Evolutionary conservation across 306 rosid species (phyloP), one percentile per base, ranked within the genome.

Genomic region (Trifolium pratense): DNA sequence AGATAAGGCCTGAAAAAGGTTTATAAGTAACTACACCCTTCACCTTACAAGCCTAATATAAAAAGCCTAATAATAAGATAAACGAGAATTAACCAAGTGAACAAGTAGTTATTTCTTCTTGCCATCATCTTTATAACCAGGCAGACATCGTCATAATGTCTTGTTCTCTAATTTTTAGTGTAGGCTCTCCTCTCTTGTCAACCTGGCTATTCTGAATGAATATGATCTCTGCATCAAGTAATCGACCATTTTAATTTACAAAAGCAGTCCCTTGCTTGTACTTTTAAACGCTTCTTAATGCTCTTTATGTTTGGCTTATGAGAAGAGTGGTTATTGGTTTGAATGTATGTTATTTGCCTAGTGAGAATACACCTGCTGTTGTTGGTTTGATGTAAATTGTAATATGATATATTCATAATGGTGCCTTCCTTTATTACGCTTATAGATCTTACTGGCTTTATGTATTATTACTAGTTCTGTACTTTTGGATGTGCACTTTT

Each of bases 401-500:
- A 8, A 69, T 68, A 17, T 53, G 29, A 9, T 29, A 51, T 49
- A 48, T 37, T 52, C 1, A 51, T 69, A 39, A 12, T 20, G 25
- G 17, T 46, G 71, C 42, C 68, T 21, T 74, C 53, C 74, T 65
- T 46, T 59, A 25, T 37, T 55, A 4, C 46, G 66, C 56, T 36
- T 43, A 55, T 45, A 49, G 9, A 23, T 73, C 61, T 13, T 56
- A 18, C 45, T 13, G 31, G 69, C 40, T 74, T 20, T 61, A 23
- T n/a, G 73, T 58, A 26, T 58, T 51, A 66, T 42, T 73, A 37
- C 58, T 59, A 40, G 45, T 48, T 21, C 18, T 12, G 40, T 62
- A 37, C 14, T 70, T 53, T 60, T 62, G 69, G 70, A 58, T 56
- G 11, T 20, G 20, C 79, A 34, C 87, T 74, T 26, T 26, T 23